These are phyloP conservation scores for Penicillium soppii DNA, from an alignment of 495 filamentous ascomycete genomes.

Conservation along the genomic window DNA sequence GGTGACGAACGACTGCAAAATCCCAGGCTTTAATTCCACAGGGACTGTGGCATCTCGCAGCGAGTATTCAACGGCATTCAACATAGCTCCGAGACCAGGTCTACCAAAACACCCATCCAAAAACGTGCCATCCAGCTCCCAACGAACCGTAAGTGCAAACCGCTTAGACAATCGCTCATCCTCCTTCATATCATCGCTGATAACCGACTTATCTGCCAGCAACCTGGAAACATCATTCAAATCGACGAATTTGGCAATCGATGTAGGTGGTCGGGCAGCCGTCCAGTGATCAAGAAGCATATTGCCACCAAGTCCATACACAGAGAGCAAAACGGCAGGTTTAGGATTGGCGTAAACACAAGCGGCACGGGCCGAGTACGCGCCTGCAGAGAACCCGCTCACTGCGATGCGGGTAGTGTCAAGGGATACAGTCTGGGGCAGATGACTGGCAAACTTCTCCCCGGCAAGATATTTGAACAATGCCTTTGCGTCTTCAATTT, in stretches of 20 bases:
- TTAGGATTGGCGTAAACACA: constrained; percentile 34
- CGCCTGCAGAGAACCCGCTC: constrained; percentile 37
- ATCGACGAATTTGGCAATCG: constrained; percentile 15
- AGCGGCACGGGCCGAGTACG: constrained; percentile 35
- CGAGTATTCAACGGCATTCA: constrained; percentile 10
- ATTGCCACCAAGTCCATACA: constrained; percentile 32
- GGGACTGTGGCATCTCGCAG: constrained; percentile 17
- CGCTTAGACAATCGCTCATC: constrained; percentile 1
- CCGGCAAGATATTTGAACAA: constrained; percentile 23
- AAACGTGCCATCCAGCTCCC: constrained; percentile 19
- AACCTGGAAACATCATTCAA: constrained; percentile 9
- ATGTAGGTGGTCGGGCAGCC: constrained; percentile 8
- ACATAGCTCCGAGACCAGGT: constrained; percentile 11
- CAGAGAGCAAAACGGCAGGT: constrained; percentile 28
- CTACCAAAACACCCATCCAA: constrained; percentile 16
- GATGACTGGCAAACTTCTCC: constrained; percentile 8
- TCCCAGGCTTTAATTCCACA: constrained; percentile 13
- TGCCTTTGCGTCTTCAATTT: constrained; percentile 25
- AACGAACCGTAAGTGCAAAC: constrained; percentile 16
- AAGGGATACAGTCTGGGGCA: constrained; percentile 15
- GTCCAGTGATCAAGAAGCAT: constrained; percentile 30
- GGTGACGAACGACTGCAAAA: constrained; percentile 33
- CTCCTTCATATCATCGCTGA: constrained; percentile 17
- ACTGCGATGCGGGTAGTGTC: constrained; percentile 31
- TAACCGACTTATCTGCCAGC: constrained; percentile 9